Conservation (phyloP, 176 grass and related monocot genomes). For the Alopecurus myosuroides region DNA sequence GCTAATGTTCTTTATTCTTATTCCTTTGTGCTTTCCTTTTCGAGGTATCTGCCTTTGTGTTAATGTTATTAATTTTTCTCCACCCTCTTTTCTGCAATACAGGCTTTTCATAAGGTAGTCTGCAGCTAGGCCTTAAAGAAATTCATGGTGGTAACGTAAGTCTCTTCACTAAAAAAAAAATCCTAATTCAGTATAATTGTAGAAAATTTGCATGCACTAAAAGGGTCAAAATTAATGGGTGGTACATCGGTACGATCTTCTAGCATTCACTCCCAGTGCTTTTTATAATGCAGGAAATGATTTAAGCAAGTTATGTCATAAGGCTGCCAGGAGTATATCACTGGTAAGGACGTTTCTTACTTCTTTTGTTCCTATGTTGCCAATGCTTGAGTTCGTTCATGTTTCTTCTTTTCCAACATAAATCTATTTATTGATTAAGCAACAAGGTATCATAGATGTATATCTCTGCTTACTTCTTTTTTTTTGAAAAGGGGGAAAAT, state of each 20-base stretch:
- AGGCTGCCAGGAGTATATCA: not conserved
- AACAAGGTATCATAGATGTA: too few relatives aligned
- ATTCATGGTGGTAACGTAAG: constrained; percentile 86
- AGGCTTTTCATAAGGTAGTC: constrained; percentile 92
- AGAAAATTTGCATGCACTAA: not conserved
- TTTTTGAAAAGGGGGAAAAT: too few relatives aligned
- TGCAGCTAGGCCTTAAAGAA: constrained; percentile 92
- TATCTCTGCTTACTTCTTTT: too few relatives aligned
- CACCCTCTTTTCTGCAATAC: constrained; percentile 8
- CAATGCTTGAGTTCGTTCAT: too few relatives aligned
- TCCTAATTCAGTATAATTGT: not conserved
- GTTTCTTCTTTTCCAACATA: too few relatives aligned
- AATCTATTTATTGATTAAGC: too few relatives aligned
- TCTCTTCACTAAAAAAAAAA: not conserved
- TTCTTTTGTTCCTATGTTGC: too few relatives aligned
- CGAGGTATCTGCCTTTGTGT: not conserved
- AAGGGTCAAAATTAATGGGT: not conserved
- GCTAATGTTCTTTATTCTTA: not conserved
- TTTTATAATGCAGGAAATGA: not conserved
- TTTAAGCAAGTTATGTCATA: not conserved
- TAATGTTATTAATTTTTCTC: not conserved
- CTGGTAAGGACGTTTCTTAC: too few relatives aligned
- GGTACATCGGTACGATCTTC: not conserved
- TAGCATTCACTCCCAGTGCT: not conserved
- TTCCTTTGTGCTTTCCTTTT: not conserved